Evolutionary conservation across 805 yeast species (phyloP).

Genomic region (Ogataea paradorogensis): DNA sequence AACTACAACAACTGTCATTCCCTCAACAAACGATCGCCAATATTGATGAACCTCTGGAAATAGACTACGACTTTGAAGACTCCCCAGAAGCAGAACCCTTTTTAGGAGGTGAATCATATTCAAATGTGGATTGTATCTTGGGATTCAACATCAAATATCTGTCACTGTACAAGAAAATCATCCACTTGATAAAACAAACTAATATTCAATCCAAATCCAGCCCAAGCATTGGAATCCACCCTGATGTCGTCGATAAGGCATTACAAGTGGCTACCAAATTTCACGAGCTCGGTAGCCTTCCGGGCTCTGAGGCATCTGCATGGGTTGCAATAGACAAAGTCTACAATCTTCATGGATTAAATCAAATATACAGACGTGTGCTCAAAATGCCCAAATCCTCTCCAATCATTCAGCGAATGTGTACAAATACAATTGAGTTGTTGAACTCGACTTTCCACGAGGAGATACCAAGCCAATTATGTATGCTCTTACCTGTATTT

Average conservation of each 20-base stretch:
- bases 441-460: constrained; percentile 40
- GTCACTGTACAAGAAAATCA: constrained; percentile 53
- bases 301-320: constrained; percentile 8
- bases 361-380: constrained; percentile 57
- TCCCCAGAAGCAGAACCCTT: constrained; percentile 11
- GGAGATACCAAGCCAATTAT: constrained; percentile 50
- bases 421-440: constrained; percentile 38
- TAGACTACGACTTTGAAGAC: constrained; percentile 30
- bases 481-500: constrained; percentile 53
- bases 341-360: constrained; percentile 51
- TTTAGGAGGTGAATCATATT: constrained; percentile 27
- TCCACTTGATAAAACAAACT: constrained; percentile 36
- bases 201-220: constrained; percentile 19
- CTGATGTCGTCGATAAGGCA: constrained; percentile 34
- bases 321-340: constrained; percentile 48
- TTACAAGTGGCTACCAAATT: constrained; percentile 37
- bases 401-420: constrained; percentile 45
- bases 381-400: constrained; percentile 45
- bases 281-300: constrained; percentile 27
- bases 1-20: constrained; percentile 14
- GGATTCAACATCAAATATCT: constrained; percentile 67
- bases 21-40: constrained; percentile 5
- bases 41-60: constrained; percentile 11
- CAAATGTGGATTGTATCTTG: constrained; percentile 55
- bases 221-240: constrained; percentile 7